These are phyloP conservation scores for Tricholoma furcatifolium DNA, from an alignment of 768 basidiomycete genomes.

Conservation along the genomic window DNA sequence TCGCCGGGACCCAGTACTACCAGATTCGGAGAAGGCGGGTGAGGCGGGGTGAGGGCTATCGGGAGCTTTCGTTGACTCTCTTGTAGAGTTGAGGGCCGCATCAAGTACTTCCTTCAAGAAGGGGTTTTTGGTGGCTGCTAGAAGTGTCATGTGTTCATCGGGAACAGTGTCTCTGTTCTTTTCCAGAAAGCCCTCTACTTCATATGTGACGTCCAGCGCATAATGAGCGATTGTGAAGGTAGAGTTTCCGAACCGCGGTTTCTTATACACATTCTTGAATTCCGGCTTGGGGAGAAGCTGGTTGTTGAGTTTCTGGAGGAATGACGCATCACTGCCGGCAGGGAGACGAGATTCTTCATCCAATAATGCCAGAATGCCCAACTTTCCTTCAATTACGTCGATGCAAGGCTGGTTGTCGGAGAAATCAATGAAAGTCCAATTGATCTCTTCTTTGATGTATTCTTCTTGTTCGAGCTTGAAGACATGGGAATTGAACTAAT, in stretches of 20 bases:
- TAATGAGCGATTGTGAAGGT: constrained; percentile 99
- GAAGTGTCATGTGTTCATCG: constrained; percentile 91
- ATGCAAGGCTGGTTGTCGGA: constrained; percentile 99
- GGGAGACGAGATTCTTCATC: constrained; percentile 99
- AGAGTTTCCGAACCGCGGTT: constrained; percentile 97
- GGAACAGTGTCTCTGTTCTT: constrained; percentile 99
- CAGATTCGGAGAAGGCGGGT: constrained; percentile 77
- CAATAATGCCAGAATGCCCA: constrained; percentile 90
- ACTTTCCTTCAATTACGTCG: constrained; percentile 95
- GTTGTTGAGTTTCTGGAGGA: constrained; percentile 87
- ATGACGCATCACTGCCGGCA: constrained; percentile 87
- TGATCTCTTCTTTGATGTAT: constrained; percentile 97
- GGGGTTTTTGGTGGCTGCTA: constrained; percentile 83
- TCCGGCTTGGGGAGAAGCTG: constrained; percentile 80
- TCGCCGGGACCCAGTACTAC: constrained; percentile 74
- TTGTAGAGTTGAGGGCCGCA: constrained; percentile 77
- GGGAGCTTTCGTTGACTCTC: constrained; percentile 59
- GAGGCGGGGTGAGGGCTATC: constrained; percentile 73
- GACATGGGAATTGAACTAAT: constrained; percentile 96
- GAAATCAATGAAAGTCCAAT: constrained; percentile 99
- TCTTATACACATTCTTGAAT: constrained; percentile 91
- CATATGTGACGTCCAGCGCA: constrained; percentile 97
- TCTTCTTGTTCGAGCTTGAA: constrained; percentile 99
- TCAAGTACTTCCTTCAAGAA: constrained; percentile 97
- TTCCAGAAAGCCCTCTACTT: constrained; percentile 97